These are phyloP conservation scores for Ganoderma multipileum DNA, from an alignment of 1,284 basidiomycete species.

Conservation along the genomic window DNA sequence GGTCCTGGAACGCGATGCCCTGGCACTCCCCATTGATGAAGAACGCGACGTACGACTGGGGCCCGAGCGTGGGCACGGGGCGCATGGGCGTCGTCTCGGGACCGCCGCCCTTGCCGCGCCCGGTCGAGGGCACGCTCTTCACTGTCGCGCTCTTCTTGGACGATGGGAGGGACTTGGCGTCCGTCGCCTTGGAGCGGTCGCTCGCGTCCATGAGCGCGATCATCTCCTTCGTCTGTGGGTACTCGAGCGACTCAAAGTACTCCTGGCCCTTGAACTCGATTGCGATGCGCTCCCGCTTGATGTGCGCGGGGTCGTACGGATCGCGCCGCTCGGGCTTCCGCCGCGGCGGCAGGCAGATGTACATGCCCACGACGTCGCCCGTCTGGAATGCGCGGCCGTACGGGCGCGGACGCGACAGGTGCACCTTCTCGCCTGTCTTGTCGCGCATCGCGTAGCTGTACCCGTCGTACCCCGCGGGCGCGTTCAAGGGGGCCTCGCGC, in stretches of 20 bases:
- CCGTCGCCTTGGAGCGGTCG: slow-evolving; percentile 56
- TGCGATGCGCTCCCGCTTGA: slow-evolving; percentile 87
- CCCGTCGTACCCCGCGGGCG: slow-evolving; percentile 91
- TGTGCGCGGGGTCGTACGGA: slow-evolving; percentile 74
- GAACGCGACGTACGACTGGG: slow-evolving; percentile 84
- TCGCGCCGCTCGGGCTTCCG: slow-evolving; percentile 62
- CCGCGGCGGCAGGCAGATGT: slow-evolving; percentile 84
- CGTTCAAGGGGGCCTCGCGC: slow-evolving; percentile 91
- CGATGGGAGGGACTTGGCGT: slow-evolving; percentile 64
- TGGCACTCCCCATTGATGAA: slow-evolving; percentile 93
- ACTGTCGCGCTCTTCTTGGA: slow-evolving; percentile 74
- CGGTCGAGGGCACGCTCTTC: slow-evolving; percentile 61
- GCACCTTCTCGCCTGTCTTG: slow-evolving; percentile 91
- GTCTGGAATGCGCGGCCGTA: slow-evolving; percentile 81
- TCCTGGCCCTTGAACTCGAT: slow-evolving; percentile 97
- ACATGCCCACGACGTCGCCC: slow-evolving; percentile 94
- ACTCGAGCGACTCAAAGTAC: slow-evolving; percentile 96
- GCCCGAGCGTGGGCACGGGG: slow-evolving; percentile 70
- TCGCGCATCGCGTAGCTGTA: slow-evolving; percentile 95
- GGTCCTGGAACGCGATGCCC: slow-evolving; percentile 84
- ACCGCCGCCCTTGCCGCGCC: slow-evolving; percentile 36
- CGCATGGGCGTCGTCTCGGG: slow-evolving; percentile 57
- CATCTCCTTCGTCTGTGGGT: slow-evolving; percentile 95
- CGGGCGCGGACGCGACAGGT: slow-evolving; percentile 79
- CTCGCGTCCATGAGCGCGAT: slow-evolving; percentile 73